Evolutionary conservation across 2,329 filamentous ascomycete species (phyloP).

Genomic region (Epichloe coenophiala): DNA sequence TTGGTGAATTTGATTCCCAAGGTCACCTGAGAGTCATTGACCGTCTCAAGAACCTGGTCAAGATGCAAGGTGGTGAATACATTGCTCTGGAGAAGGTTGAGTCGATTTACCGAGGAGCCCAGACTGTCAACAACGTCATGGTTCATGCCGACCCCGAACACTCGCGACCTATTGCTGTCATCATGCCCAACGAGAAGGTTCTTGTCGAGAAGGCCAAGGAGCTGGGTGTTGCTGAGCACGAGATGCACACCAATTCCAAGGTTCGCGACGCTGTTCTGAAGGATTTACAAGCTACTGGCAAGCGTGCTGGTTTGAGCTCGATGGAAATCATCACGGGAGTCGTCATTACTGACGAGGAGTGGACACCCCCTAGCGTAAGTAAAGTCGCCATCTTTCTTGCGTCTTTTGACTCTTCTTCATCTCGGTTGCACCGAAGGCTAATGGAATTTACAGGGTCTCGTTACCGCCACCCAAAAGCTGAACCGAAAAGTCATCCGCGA

Average conservation of each 20-base stretch:
- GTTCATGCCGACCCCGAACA: constrained; percentile 66
- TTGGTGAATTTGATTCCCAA: constrained; percentile 71
- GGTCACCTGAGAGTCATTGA: constrained; percentile 84
- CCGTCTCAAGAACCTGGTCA: constrained; percentile 96
- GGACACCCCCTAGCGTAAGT: constrained; percentile 71
- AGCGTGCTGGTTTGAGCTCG: constrained; percentile 49
- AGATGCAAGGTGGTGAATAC: constrained; percentile 91
- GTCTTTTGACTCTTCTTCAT: neutral
- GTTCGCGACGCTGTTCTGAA: constrained; percentile 48
- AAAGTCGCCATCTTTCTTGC: neutral
- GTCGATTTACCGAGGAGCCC: constrained; percentile 69
- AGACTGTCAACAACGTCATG: constrained; percentile 77
- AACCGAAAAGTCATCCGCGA: constrained; percentile 39
- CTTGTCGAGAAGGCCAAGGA: constrained; percentile 46
- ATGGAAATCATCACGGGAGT: constrained; percentile 68
- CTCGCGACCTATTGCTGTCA: constrained; percentile 68
- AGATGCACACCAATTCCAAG: constrained; percentile 54
- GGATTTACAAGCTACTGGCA: constrained; percentile 53
- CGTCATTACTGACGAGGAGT: constrained; percentile 72
- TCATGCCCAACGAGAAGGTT: constrained; percentile 53
- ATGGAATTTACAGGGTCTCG: constrained; percentile 32
- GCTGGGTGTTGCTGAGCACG: constrained; percentile 50
- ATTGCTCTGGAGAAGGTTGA: constrained; percentile 95
- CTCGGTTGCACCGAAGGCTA: neutral
- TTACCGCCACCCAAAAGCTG: constrained; percentile 49